A percentile compares a stretch with the other conserved stretches of the same genome.
Conservation (phyloP, 139 green algal species). For the Chlorella ohadii region DNA sequence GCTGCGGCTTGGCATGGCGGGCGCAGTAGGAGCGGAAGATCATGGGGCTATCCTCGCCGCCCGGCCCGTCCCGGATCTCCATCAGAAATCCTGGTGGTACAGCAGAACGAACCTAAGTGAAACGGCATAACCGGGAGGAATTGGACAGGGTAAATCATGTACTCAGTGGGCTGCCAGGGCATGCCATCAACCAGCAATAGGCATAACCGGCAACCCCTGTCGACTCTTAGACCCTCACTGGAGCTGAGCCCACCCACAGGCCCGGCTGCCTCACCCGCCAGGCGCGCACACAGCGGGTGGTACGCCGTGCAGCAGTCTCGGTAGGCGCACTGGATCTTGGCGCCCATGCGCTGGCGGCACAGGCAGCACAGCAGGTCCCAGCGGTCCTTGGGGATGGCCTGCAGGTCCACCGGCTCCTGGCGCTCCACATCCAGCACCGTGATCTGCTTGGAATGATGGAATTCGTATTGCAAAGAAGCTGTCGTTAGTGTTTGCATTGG, state of each 20-base stretch:
- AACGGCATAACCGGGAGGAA: too few relatives aligned
- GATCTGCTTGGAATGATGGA: background rate
- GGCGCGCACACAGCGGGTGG: slow-evolving; percentile 89
- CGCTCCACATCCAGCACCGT: background rate
- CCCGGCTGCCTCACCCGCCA: slow-evolving; percentile 47
- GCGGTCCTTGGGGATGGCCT: slow-evolving; percentile 82
- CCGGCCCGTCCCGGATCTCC: slow-evolving; percentile 75
- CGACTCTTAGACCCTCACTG: too few relatives aligned
- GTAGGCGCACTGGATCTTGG: slow-evolving; percentile 91
- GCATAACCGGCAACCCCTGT: too few relatives aligned
- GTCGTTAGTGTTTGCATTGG: too few relatives aligned
- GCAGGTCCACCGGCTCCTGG: background rate
- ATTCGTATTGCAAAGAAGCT: too few relatives aligned
- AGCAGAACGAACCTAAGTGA: background rate
- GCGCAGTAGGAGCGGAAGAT: slow-evolving; percentile 77
- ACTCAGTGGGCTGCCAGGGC: too few relatives aligned
- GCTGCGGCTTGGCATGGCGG: slow-evolving; percentile 73
- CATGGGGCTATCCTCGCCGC: slow-evolving; percentile 47
- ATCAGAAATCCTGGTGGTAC: slow-evolving; percentile 74
- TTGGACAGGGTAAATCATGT: too few relatives aligned
- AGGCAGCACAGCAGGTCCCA: slow-evolving; percentile 91
- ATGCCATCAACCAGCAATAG: too few relatives aligned
- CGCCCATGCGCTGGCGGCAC: slow-evolving; percentile 88
- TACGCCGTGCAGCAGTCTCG: slow-evolving; percentile 85
- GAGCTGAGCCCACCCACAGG: too few relatives aligned